Evolutionary conservation across 2,329 filamentous ascomycete genomes (phyloP), one percentile per base, ranked within the genome.

Genomic region (Fonsecaea monophora): DNA sequence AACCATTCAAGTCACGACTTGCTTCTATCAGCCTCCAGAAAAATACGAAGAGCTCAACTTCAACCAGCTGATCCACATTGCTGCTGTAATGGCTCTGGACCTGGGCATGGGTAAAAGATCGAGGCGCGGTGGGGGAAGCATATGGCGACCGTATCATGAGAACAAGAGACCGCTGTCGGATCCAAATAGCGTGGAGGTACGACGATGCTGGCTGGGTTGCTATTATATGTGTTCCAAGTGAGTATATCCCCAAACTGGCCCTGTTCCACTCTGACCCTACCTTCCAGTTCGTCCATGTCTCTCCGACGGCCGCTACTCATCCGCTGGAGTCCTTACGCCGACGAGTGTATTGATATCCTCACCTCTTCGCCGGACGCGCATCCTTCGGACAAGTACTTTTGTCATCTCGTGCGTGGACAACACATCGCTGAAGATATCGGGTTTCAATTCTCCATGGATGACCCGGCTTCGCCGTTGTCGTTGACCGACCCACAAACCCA

Each of bases 11-110:
- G 82, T 96, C 3, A 84, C 87, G 6, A 87, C 89, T n/a, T 85
- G 93, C 21, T 96, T 92, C 91, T 96, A 96, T 77, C 89, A 88
- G 76, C 92, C 92, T 15, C 92, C 92, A 0, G 89, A 94, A 71
- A 86, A 91, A 73, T 91, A 91, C 66, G 92, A 96, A 74, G 90
- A 95, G 78, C 87, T 94, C 74, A 95, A 95, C 75, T 96, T 95
- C 77, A 96, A 95, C 79, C 91, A 94, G 80, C 85, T 95, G 71
- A 88, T 92, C 54, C 92, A 96, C 76, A 87, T 92, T 74, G 90
- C 91, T 1, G 89, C 89, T 56, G 86, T 92, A 72, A 92, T 96
- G 89, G 90, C 90, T 32, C 88, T 96, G 62, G 92, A 96, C 72
- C 85, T 96, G 38, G 92, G 92, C 0, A 85, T 96, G 6, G 91